Evolutionary conservation across 2,329 filamentous ascomycete species (phyloP).

Genomic region (Phialocephala sp.): DNA sequence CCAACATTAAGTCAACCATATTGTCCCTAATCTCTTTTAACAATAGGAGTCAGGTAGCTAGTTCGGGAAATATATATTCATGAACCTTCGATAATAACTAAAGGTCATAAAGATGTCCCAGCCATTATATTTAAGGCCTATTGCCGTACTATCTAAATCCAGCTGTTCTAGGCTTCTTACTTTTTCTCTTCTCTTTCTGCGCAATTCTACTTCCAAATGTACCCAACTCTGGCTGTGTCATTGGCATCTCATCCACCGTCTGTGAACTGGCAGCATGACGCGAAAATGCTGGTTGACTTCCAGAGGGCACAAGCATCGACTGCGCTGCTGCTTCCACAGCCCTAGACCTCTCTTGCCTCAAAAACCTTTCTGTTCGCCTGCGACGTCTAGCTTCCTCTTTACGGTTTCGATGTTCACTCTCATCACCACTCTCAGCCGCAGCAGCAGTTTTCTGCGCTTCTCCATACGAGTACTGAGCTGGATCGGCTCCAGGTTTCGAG

Average conservation of each 20-base stretch:
- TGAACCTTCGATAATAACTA: neutral
- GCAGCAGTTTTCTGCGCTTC: constrained; percentile 25
- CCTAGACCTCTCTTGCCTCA: constrained; percentile 36
- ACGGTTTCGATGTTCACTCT: constrained; percentile 27
- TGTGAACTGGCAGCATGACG: constrained; percentile 39
- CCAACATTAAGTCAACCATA: neutral
- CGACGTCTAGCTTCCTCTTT: constrained; percentile 39
- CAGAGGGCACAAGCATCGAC: constrained; percentile 43
- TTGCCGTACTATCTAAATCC: constrained; percentile 35
- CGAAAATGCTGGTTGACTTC: constrained; percentile 37
- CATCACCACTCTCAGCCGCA: constrained; percentile 32
- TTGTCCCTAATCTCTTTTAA: neutral
- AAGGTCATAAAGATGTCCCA: neutral
- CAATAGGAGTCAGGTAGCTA: neutral
- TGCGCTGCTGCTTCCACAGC: constrained; percentile 50
- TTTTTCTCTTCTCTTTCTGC: constrained; percentile 49
- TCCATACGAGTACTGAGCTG: constrained; percentile 43
- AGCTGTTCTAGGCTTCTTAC: constrained; percentile 45
- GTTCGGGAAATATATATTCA: neutral
- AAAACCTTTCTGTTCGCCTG: constrained; percentile 40
- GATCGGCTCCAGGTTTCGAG: constrained; percentile 43
- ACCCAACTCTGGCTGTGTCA: constrained; percentile 56
- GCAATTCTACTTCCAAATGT: constrained; percentile 50
- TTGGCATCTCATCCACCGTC: constrained; percentile 38
- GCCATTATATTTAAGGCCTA: neutral